Base-by-base conservation (phyloP, 2,329 filamentous ascomycete genomes). In the Neonectria punicea region DNA sequence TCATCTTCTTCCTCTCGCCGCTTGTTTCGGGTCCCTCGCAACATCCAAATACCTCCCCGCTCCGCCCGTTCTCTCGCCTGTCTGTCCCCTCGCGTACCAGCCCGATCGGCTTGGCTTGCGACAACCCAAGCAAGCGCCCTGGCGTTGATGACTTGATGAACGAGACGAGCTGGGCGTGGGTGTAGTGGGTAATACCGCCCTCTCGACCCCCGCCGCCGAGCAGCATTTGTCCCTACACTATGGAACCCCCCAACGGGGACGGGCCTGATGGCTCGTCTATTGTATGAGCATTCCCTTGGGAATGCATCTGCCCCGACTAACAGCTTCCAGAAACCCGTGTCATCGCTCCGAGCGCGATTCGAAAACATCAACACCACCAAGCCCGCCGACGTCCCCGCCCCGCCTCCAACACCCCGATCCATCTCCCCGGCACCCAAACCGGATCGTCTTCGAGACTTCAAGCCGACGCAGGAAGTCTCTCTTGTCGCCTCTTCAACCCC, bases 221-320 rank as follows among this genome's bases (percentile, higher is more conserved):
- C 69, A 68, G 57, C 69, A 77, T 67, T 64, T 67, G 47, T 65
- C 67, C 63, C 67, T 62, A 63, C 63, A 71, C 60, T 65, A 79
- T 79, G 77, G 76, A 77, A 46, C 68, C 74, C 51, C 61, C 68
- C 53, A 70, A 78, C 36, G 73, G 73, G 62, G 77, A 92, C 72
- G 90, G 88, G 80, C 89, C 89, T 63, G 92, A 94, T 84, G 91
- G 86, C 81, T 91, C 91, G 64, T 94, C 92, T 68, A 89, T 94
- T 73, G 90, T 92, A 79, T 79, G 89, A 79, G 58, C 39, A 43
- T 44, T 46, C 41, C 18, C 30, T 9, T 25, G 11, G 22, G 5
- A 22, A 44, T 46, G 8, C 30, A 13, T 20, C 58, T 25, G 53
- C 46, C 18, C 22, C 59, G 69, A 65, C 78, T 80, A 67, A 78